phyloP scores from a whole-genome alignment of 192 early-diverging fungal species.

The Coemansia biformis region DNA sequence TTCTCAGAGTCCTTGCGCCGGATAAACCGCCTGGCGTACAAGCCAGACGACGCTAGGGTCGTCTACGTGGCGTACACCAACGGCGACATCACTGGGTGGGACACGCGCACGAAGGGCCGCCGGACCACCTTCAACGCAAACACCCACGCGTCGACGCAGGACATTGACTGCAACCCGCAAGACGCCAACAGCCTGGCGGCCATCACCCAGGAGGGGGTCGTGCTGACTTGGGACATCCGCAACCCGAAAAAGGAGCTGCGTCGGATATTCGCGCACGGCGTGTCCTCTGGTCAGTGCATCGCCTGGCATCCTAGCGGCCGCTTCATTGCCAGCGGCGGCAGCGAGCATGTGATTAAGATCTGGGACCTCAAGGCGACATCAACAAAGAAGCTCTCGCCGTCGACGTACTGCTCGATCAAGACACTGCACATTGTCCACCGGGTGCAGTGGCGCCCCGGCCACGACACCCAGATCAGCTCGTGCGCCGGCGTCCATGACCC shows the following conservation, averaged over 20 bases:
- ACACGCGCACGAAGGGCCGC: conserved; percentile 18
- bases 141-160: conserved; percentile 12
- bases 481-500: conserved; percentile 24
- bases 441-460: conserved; percentile 48
- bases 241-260: conserved; percentile 3
- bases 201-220: conserved; percentile 31
- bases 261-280: conserved; percentile 22
- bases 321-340: conserved; percentile 44
- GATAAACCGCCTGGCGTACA: conserved; percentile 37
- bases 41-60: conserved; percentile 33
- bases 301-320: conserved; percentile 49
- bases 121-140: conserved; percentile 14
- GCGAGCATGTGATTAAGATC: conserved; percentile 41
- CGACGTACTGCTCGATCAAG: conserved; percentile 34
- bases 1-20: conserved; percentile 19
- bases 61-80: conserved; percentile 35
- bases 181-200: conserved; percentile 27
- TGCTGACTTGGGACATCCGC: conserved; percentile 33
- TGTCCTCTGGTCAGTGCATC: conserved; percentile 22
- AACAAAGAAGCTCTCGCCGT: conserved; percentile 19
- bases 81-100: conserved; percentile 28
- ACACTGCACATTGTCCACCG: conserved; percentile 24
- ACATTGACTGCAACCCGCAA: conserved; percentile 43
- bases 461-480: conserved; percentile 48
- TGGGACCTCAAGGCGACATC: conserved; percentile 38